Conservation (phyloP, 2,329 filamentous ascomycete genomes). For the Fusarium piperis region DNA sequence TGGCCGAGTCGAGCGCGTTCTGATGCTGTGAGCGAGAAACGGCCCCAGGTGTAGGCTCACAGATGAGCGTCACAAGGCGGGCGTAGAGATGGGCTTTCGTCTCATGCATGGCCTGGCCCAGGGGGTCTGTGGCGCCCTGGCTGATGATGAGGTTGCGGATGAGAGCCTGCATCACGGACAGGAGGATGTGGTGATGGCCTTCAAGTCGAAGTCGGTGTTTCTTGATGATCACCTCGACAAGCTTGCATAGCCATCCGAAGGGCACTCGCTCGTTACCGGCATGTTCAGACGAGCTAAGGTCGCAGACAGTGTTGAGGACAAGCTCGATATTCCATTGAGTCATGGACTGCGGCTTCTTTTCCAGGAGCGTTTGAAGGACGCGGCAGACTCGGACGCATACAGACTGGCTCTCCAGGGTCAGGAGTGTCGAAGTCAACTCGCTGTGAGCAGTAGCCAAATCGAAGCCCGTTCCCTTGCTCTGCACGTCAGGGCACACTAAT, state of each 20-base stretch:
- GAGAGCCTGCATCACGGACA: conserved; percentile 65
- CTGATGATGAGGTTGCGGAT: conserved; percentile 60
- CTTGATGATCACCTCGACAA: conserved; percentile 66
- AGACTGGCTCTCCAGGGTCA: conserved; percentile 39
- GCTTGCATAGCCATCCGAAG: conserved; percentile 60
- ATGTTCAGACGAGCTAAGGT: conserved; percentile 45
- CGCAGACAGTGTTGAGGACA: conserved; percentile 58
- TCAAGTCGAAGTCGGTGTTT: conserved; percentile 69
- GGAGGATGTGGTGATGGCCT: conserved; percentile 69
- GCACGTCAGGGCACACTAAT: conserved; percentile 45
- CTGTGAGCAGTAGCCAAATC: conserved; percentile 55
- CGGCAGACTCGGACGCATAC: conserved; percentile 53
- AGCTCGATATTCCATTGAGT: conserved; percentile 68
- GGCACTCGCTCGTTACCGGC: conserved; percentile 46
- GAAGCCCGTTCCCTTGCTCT: conserved; percentile 43
- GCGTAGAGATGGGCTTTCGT: conserved; percentile 62
- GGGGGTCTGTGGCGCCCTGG: conserved; percentile 33
- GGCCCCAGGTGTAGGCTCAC: conserved; percentile 66
- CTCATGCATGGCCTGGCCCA: conserved; percentile 46
- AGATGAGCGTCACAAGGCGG: conserved; percentile 67
- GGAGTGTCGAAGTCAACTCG: conserved; percentile 50
- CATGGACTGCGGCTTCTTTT: conserved; percentile 60
- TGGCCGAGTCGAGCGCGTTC: conserved; percentile 65
- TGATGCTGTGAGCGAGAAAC: conserved; percentile 59
- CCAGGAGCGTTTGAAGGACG: conserved; percentile 57